Evolutionary conservation across 805 yeast genomes (phyloP).

Genomic region (Middelhovenomyces tepae): DNA sequence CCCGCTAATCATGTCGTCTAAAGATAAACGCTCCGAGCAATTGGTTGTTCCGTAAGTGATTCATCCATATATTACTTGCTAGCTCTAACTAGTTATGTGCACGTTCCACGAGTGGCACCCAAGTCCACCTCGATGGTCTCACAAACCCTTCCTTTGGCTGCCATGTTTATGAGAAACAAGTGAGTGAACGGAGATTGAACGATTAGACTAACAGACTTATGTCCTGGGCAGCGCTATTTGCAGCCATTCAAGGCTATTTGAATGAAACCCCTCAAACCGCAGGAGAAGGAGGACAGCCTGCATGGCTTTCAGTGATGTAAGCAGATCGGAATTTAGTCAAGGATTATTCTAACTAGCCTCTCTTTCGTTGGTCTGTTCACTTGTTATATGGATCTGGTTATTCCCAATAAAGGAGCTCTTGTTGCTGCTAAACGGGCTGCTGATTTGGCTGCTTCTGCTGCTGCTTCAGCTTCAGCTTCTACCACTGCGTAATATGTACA

Average conservation of each 20-base stretch:
- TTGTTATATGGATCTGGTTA: constrained; percentile 28
- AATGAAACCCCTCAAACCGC: constrained; percentile 23
- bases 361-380: constrained; percentile 26
- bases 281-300: constrained; percentile 10
- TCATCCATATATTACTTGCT: no score
- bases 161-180: constrained; percentile 31
- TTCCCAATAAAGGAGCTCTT: constrained; percentile 18
- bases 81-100: no score
- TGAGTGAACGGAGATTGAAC: constrained; percentile 6
- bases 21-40: no score
- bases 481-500: constrained; percentile 1
- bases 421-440: constrained; percentile 4
- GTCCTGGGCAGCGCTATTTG: constrained; percentile 30
- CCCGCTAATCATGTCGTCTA: no score
- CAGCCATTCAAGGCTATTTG: constrained; percentile 26
- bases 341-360: no score
- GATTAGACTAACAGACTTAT: constrained; percentile 15
- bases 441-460: constrained; percentile 4
- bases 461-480: constrained; percentile 7
- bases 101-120: no score
- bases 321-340: no score
- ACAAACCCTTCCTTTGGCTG: constrained; percentile 33
- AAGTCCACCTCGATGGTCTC: no score
- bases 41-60: no score
- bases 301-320: constrained; percentile 1